Conservation (phyloP, 1,139 yeast genomes). For the Magnusiomyces tetraspermus region DNA sequence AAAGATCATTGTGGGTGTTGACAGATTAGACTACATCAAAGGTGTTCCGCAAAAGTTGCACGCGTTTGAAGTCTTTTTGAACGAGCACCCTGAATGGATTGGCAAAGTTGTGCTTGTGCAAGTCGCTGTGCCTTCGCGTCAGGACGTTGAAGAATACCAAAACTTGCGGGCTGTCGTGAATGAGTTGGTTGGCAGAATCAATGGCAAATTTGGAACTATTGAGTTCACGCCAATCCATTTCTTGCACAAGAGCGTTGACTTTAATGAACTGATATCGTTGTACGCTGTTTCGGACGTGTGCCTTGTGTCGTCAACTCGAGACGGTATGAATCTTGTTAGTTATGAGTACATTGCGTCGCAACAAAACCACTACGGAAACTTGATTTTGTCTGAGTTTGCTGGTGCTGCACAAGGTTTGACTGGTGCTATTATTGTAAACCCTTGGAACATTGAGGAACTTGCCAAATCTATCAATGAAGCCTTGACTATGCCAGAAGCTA, state of each 20-base stretch:
- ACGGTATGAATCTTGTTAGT: slow-evolving; percentile 95
- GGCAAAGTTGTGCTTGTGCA: slow-evolving; percentile 94
- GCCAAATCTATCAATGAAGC: slow-evolving; percentile 81
- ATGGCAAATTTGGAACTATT: slow-evolving; percentile 92
- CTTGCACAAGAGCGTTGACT: slow-evolving; percentile 84
- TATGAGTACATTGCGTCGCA: slow-evolving; percentile 97
- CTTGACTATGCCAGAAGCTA: slow-evolving; percentile 74
- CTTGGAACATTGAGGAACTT: slow-evolving; percentile 96
- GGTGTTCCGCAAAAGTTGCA: slow-evolving; percentile 96
- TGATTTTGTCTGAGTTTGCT: slow-evolving; percentile 86
- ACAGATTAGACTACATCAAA: slow-evolving; percentile 87
- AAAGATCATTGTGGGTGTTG: slow-evolving; percentile 91
- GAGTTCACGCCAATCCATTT: slow-evolving; percentile 97
- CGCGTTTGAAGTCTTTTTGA: slow-evolving; percentile 85
- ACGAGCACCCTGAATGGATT: slow-evolving; percentile 95
- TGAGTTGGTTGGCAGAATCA: slow-evolving; percentile 92
- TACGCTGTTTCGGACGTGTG: slow-evolving; percentile 86
- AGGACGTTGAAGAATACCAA: slow-evolving; percentile 97
- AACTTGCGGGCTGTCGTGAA: slow-evolving; percentile 87
- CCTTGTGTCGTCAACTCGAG: slow-evolving; percentile 86
- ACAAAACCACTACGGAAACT: slow-evolving; percentile 71
- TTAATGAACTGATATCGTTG: slow-evolving; percentile 81
- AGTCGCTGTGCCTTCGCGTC: slow-evolving; percentile 96
- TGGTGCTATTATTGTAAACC: slow-evolving; percentile 89
- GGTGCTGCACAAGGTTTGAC: slow-evolving; percentile 98